Evolutionary conservation across 129 eudicot species (phyloP).

Genomic region (Smallanthus sonchifolius): DNA sequence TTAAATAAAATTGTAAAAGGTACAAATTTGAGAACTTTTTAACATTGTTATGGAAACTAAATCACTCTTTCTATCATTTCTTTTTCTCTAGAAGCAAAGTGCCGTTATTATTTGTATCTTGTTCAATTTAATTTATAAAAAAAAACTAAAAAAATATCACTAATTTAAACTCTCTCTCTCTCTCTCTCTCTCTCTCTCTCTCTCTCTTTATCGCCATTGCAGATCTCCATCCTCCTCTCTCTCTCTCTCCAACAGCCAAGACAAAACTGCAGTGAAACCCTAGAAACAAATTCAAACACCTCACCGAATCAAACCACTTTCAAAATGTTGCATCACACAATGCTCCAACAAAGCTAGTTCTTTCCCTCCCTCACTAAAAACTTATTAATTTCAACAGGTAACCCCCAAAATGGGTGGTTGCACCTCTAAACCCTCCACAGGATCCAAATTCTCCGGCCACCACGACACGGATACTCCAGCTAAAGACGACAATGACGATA

Average conservation of each 20-base stretch:
- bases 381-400: background rate
- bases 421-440: conserved; percentile 53
- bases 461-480: conserved; percentile 19
- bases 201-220: too few relatives aligned
- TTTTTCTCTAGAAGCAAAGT: too few relatives aligned
- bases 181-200: too few relatives aligned
- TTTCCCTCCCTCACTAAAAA: background rate
- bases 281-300: conserved; percentile 18
- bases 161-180: too few relatives aligned
- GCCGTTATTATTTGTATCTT: too few relatives aligned
- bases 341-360: background rate
- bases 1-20: too few relatives aligned
- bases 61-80: too few relatives aligned
- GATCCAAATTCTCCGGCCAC: conserved; percentile 31
- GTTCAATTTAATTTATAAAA: too few relatives aligned
- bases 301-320: conserved; percentile 13
- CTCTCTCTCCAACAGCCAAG: conserved; percentile 13
- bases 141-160: too few relatives aligned
- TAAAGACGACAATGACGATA: background rate
- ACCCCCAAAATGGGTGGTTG: conserved; percentile 50
- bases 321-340: background rate
- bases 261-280: conserved; percentile 39
- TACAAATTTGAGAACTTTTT: too few relatives aligned
- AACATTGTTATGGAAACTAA: too few relatives aligned
- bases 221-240: conserved; percentile 25